phyloP scores from a whole-genome alignment of 192 early-diverging fungal genomes.

The Gigaspora rosea region DNA sequence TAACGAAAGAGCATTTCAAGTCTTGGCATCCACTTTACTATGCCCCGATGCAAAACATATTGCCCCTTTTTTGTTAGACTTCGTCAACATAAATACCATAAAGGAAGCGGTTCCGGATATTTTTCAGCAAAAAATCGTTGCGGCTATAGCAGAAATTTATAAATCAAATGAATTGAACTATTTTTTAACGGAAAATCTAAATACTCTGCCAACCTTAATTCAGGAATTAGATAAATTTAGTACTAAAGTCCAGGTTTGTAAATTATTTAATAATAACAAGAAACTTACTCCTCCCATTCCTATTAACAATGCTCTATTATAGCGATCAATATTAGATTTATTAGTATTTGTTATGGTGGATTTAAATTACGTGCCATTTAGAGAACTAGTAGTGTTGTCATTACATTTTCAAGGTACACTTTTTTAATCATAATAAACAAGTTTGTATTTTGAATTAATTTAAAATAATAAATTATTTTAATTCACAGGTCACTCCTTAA shows the following conservation, averaged over 20 bases:
- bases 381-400: conserved; percentile 54
- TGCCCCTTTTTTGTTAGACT: background rate
- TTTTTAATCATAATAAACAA: background rate
- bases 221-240: conserved; percentile 55
- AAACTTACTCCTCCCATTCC: background rate
- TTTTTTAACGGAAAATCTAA: conserved; percentile 54
- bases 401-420: conserved; percentile 53
- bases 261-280: background rate
- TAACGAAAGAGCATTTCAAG: conserved; percentile 53
- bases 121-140: conserved; percentile 39
- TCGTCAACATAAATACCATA: background rate
- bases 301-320: conserved; percentile 13
- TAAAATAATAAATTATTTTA: conserved; percentile 18
- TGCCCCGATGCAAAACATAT: conserved; percentile 34
- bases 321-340: conserved; percentile 54
- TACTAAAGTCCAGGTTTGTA: conserved; percentile 44
- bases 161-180: conserved; percentile 59
- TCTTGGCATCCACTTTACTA: conserved; percentile 44
- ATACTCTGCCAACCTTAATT: conserved; percentile 51
- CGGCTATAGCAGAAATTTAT: conserved; percentile 42
- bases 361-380: conserved; percentile 66
- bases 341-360: conserved; percentile 56
- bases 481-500: conserved; percentile 48
- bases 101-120: conserved; percentile 33
- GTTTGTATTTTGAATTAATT: background rate